These are phyloP conservation scores for Apocynum venetum DNA, from an alignment of 257 asterid species.

Conservation along the genomic window DNA sequence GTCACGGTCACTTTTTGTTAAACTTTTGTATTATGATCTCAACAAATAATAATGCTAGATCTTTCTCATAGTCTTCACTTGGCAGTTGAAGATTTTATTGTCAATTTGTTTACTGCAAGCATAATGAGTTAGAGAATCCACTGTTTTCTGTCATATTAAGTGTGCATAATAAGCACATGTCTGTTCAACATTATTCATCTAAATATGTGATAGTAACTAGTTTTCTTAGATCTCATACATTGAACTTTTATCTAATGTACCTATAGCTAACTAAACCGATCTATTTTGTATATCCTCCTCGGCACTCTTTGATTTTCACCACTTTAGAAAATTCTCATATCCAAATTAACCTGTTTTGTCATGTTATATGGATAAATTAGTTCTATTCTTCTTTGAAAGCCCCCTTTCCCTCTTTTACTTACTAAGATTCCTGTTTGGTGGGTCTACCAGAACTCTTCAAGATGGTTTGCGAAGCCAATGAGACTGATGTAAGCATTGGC, in stretches of 20 bases:
- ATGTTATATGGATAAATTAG: neutral
- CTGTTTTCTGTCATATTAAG: neutral
- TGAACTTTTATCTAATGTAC: neutral
- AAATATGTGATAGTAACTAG: neutral
- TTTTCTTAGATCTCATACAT: neutral
- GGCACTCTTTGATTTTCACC: neutral
- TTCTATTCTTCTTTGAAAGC: neutral
- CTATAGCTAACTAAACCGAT: neutral
- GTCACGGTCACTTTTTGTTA: neutral
- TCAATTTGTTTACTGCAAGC: neutral
- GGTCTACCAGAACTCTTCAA: conserved; percentile 79
- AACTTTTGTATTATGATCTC: neutral
- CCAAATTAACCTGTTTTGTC: neutral
- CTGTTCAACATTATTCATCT: neutral
- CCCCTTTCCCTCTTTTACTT: neutral
- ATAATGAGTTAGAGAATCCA: neutral
- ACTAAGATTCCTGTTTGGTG: conserved; percentile 5
- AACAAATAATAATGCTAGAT: conserved; percentile 1
- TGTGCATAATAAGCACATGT: neutral
- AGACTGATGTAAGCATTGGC: conserved; percentile 52
- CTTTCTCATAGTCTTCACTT: neutral
- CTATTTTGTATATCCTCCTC: neutral
- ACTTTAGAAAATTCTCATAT: neutral
- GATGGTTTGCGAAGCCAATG: conserved; percentile 93
- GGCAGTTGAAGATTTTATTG: neutral